Conservation (phyloP, 2,329 filamentous ascomycete genomes). For the Diaporthe sp. region DNA sequence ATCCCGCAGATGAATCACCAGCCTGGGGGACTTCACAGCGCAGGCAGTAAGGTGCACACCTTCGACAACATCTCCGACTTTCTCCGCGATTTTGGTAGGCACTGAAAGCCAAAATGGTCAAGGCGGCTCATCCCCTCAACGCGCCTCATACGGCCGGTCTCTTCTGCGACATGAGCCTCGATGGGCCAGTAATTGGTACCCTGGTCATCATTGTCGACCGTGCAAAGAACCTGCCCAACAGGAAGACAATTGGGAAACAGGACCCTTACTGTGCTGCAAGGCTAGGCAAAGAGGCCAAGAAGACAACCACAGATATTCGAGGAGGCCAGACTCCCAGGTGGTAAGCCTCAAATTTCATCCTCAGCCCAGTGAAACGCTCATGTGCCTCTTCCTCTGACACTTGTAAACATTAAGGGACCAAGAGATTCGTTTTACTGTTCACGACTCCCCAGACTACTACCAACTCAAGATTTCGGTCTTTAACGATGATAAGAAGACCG, state of each 20-base stretch:
- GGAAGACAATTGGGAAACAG: constrained; percentile 98
- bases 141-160: constrained; percentile 89
- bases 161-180: constrained; percentile 92
- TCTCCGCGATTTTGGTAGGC: background rate
- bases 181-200: constrained; percentile 93
- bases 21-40: constrained; percentile 12
- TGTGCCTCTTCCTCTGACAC: constrained; percentile 14
- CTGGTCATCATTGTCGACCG: constrained; percentile 92
- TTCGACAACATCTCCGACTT: constrained; percentile 10
- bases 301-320: constrained; percentile 92
- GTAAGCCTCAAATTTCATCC: constrained; percentile 63
- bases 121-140: constrained; percentile 66
- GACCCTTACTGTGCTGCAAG: constrained; percentile 96
- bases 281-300: constrained; percentile 96
- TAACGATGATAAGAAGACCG: constrained; percentile 98
- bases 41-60: constrained; percentile 27
- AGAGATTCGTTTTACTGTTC: constrained; percentile 94
- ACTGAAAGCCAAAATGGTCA: constrained; percentile 58
- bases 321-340: constrained; percentile 96
- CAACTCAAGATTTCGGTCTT: constrained; percentile 96
- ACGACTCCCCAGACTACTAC: constrained; percentile 96
- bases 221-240: constrained; percentile 96
- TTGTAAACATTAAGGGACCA: constrained; percentile 80
- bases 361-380: background rate
- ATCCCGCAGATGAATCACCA: background rate